Conservation (phyloP, 2,329 filamentous ascomycete genomes). For the Diaporthe sp. region DNA sequence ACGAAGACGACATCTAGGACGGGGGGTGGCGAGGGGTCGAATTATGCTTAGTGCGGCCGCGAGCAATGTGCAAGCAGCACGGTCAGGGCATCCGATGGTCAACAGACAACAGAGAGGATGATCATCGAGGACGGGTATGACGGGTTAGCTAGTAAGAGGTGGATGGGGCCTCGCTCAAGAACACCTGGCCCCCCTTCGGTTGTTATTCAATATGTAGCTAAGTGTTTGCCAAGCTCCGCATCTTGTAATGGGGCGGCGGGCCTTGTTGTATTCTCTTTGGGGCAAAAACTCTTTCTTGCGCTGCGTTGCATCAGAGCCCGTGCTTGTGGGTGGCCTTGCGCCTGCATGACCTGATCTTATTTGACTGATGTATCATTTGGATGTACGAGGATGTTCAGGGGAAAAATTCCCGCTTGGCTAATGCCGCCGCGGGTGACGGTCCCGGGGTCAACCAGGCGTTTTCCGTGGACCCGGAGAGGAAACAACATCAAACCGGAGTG, state of each 20-base stretch:
- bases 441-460: slow-evolving; percentile 19
- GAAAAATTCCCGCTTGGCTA: slow-evolving; percentile 1
- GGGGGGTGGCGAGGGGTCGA: too few species aligned
- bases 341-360: slow-evolving; percentile 23
- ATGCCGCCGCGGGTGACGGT: slow-evolving; percentile 8
- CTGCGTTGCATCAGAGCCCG: slow-evolving; percentile 24
- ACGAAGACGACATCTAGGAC: slow-evolving; percentile 4
- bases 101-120: slow-evolving; percentile 1
- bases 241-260: slow-evolving; percentile 8
- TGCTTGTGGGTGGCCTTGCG: slow-evolving; percentile 12
- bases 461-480: slow-evolving; percentile 16
- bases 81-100: slow-evolving; percentile 11
- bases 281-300: slow-evolving; percentile 10
- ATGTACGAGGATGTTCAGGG: slow-evolving; percentile 33
- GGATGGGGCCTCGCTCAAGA: slow-evolving; percentile 13
- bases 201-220: slow-evolving; percentile 26
- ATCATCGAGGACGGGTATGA: slow-evolving; percentile 21
- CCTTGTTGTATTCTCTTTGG: not conserved
- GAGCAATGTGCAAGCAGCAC: slow-evolving; percentile 20
- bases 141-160: slow-evolving; percentile 5
- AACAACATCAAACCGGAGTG: slow-evolving; percentile 28
- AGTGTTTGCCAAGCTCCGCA: slow-evolving; percentile 16
- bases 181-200: slow-evolving; percentile 8
- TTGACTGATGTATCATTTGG: slow-evolving; percentile 10
- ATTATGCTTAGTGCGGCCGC: slow-evolving; percentile 10